phyloP scores from a whole-genome alignment of 2,329 filamentous ascomycete species.

The Trichophyton rubrum region DNA sequence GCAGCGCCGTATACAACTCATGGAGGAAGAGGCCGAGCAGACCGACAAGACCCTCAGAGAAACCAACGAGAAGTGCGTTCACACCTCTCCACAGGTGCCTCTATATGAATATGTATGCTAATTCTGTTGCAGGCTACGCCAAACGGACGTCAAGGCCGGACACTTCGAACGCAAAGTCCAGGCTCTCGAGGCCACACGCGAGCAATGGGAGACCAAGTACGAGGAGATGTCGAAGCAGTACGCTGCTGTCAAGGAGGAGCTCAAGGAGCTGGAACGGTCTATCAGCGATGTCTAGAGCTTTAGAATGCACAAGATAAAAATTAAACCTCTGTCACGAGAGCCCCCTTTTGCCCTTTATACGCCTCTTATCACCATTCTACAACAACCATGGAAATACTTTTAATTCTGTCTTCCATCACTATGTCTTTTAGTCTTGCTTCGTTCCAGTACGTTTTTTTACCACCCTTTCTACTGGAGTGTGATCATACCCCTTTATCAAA shows the following conservation, averaged over 20 bases:
- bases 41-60: slow-evolving; percentile 93
- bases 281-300: slow-evolving; percentile 71
- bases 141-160: slow-evolving; percentile 97
- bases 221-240: slow-evolving; percentile 96
- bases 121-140: slow-evolving; percentile 59
- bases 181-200: slow-evolving; percentile 79
- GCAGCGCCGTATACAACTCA: slow-evolving; percentile 80
- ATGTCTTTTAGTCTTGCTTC: background rate
- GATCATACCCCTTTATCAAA: background rate
- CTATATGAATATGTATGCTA: background rate
- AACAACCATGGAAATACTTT: background rate
- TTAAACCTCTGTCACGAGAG: background rate
- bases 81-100: background rate
- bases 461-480: background rate
- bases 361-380: slow-evolving; percentile 1
- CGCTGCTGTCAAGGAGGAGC: slow-evolving; percentile 68
- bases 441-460: background rate
- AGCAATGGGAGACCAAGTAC: slow-evolving; percentile 95
- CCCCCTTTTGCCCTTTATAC: background rate
- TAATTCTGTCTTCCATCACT: background rate
- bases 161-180: slow-evolving; percentile 99
- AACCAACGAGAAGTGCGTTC: slow-evolving; percentile 90
- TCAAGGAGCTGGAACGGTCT: slow-evolving; percentile 80
- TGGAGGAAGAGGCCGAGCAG: slow-evolving; percentile 96
- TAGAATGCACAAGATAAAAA: background rate